Evolutionary conservation across 139 green algal genomes (phyloP).

Genomic region (Chlamydomonas eustigma): DNA sequence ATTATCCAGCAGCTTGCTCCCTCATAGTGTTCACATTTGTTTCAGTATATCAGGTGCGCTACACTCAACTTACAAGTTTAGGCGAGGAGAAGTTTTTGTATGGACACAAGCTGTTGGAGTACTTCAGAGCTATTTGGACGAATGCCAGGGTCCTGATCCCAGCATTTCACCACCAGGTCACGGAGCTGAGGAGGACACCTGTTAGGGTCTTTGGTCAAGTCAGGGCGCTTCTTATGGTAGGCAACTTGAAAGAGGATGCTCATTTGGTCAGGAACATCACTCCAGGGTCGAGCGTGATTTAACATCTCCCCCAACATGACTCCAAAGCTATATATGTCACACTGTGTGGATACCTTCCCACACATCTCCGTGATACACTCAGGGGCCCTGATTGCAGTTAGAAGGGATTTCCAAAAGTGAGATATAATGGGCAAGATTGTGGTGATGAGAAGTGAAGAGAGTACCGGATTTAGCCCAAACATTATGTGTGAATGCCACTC

Average conservation of each 20-base stretch:
- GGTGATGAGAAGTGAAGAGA: too few species aligned
- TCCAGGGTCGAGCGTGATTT: not conserved
- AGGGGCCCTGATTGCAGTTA: slow-evolving; percentile 4
- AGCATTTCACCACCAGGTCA: not conserved
- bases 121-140: not conserved
- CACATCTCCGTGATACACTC: not conserved
- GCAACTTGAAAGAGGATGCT: slow-evolving; percentile 4
- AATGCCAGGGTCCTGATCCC: not conserved
- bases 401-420: too few species aligned
- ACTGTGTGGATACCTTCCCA: slow-evolving; percentile 4
- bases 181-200: not conserved
- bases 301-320: slow-evolving; percentile 12
- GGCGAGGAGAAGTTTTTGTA: too few species aligned
- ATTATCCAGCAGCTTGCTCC: too few species aligned
- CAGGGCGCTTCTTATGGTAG: not conserved
- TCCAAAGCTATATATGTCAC: slow-evolving; percentile 1
- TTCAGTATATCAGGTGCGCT: too few species aligned
- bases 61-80: too few species aligned
- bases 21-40: too few species aligned
- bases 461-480: too few species aligned
- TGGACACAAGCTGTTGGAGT: too few species aligned
- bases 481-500: too few species aligned
- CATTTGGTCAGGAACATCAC: not conserved
- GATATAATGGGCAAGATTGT: too few species aligned
- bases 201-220: not conserved